Evolutionary conservation across 441 rosid species (phyloP).

Genomic region (Croton setiger): DNA sequence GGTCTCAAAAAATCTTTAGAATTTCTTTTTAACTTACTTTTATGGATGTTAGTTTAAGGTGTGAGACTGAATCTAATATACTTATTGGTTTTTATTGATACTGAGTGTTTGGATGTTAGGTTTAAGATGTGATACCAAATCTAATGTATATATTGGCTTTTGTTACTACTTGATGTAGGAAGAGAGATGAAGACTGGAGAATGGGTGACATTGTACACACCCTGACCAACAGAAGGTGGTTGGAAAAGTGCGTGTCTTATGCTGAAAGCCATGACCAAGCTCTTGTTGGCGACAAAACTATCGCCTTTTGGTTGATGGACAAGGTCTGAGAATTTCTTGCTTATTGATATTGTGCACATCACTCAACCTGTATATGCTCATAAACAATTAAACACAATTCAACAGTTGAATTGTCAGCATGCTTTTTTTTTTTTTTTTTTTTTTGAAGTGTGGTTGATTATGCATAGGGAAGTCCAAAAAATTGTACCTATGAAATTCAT

Average conservation of each 20-base stretch:
- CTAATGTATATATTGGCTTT: constrained; percentile 10
- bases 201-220: constrained; percentile 73
- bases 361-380: background rate
- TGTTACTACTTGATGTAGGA: constrained; percentile 40
- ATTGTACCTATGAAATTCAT: background rate
- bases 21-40: constrained; percentile 9
- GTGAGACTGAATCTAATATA: background rate
- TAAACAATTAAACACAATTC: background rate
- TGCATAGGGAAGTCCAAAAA: background rate
- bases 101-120: constrained; percentile 11
- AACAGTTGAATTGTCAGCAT: background rate
- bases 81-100: background rate
- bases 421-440: background rate
- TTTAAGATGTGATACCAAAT: background rate
- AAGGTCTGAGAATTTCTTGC: constrained; percentile 46
- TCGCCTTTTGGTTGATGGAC: constrained; percentile 99
- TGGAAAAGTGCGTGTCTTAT: constrained; percentile 79
- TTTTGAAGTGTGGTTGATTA: background rate
- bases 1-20: constrained; percentile 20
- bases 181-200: constrained; percentile 87
- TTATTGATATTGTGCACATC: constrained; percentile 1
- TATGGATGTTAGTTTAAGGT: background rate
- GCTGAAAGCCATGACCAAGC: constrained; percentile 99
- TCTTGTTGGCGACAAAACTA: constrained; percentile 95
- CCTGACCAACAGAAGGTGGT: constrained; percentile 94